Evolutionary conservation across 306 rosid genomes (phyloP).

Genomic region (Cajanus cajan): DNA sequence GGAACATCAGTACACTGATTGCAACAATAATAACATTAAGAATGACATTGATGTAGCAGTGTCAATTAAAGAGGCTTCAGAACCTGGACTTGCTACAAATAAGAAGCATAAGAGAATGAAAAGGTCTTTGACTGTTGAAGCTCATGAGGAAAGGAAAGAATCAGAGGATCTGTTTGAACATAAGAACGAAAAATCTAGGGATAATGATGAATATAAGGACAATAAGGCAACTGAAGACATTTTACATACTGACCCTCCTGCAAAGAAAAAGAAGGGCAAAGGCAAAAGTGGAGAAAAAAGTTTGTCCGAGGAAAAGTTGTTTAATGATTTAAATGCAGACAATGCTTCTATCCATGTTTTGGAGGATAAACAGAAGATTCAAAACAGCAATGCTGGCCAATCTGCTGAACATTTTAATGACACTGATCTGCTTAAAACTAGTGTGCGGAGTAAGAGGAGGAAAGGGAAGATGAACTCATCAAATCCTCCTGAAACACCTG

Average conservation of each 20-base stretch:
- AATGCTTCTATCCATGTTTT: constrained; percentile 34
- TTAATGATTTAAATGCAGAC: constrained; percentile 27
- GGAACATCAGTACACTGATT: constrained; percentile 22
- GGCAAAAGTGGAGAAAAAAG: constrained; percentile 17
- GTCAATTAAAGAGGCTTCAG: constrained; percentile 40
- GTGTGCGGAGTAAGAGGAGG: constrained; percentile 27
- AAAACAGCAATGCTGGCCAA: constrained; percentile 33
- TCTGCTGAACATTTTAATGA: constrained; percentile 36
- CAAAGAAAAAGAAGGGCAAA: constrained; percentile 38
- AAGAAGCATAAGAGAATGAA: constrained; percentile 41
- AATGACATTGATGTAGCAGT: constrained; percentile 21
- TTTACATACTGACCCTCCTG: constrained; percentile 20
- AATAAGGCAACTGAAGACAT: constrained; percentile 27
- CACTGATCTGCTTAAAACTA: constrained; percentile 15
- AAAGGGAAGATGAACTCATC: constrained; percentile 39
- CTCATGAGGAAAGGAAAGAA: constrained; percentile 19
- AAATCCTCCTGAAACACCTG: constrained; percentile 28
- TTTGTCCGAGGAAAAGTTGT: constrained; percentile 19
- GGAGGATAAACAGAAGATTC: constrained; percentile 39
- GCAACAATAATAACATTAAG: constrained; percentile 16
- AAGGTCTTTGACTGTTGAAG: constrained; percentile 26
- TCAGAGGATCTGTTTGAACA: constrained; percentile 21
- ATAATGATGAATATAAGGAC: neutral
- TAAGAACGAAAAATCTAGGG: constrained; percentile 13
- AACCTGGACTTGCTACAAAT: constrained; percentile 26